A percentile compares a stretch with the other conserved stretches of the same genome.
Evolutionary conservation across 2,329 filamentous ascomycete species (phyloP).

Genomic region (Penicillium sp.): DNA sequence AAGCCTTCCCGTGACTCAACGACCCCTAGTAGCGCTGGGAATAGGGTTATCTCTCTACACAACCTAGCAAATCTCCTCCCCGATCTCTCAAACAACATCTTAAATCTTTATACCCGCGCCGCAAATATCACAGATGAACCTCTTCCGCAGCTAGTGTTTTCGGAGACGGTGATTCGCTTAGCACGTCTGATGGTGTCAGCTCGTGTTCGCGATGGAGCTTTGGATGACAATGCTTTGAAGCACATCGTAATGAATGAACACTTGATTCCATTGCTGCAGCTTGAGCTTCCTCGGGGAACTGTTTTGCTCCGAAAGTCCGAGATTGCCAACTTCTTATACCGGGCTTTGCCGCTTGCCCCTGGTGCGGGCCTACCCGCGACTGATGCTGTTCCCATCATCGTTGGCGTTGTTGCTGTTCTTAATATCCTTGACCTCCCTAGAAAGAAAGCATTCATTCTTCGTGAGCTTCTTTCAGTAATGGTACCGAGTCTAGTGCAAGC

Average conservation of each 20-base stretch:
- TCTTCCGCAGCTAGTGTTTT: constrained; percentile 54
- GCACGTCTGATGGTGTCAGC: constrained; percentile 53
- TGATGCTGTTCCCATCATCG: constrained; percentile 75
- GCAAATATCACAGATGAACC: constrained; percentile 53
- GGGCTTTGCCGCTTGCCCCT: constrained; percentile 65
- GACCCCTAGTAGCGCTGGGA: constrained; percentile 47
- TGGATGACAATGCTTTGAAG: constrained; percentile 53
- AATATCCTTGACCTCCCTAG: constrained; percentile 74
- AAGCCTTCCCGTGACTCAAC: constrained; percentile 43
- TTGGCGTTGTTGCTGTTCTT: constrained; percentile 84
- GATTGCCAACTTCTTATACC: constrained; percentile 65
- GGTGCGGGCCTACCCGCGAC: constrained; percentile 64
- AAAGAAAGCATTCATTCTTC: constrained; percentile 87
- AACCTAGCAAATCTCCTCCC: constrained; percentile 55
- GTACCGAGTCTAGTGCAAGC: constrained; percentile 86
- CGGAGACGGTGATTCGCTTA: constrained; percentile 57
- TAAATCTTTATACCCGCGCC: constrained; percentile 55
- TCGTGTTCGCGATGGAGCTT: constrained; percentile 49
- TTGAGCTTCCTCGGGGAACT: constrained; percentile 36
- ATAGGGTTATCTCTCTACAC: constrained; percentile 46
- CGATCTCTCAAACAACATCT: constrained; percentile 56
- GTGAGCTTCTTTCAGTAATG: constrained; percentile 78
- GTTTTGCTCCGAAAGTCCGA: constrained; percentile 57
- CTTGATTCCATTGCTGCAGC: constrained; percentile 35
- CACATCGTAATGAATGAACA: constrained; percentile 58